Evolutionary conservation across 1,284 basidiomycete species (phyloP).

Genomic region (Marasmius oreades): DNA sequence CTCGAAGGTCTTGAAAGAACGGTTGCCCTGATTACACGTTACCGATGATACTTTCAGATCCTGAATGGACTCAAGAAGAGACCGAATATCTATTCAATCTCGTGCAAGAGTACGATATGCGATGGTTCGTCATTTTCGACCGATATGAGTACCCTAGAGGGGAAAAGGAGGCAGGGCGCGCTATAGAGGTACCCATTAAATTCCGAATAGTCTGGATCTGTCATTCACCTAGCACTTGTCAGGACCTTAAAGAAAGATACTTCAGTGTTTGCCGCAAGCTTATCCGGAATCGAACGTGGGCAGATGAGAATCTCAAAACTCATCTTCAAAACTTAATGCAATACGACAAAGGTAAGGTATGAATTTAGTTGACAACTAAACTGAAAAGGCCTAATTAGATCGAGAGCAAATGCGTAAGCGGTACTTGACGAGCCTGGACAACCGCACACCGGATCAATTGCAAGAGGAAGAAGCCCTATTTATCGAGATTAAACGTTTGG

Average conservation of each 20-base stretch:
- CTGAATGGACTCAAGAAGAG: conserved; percentile 91
- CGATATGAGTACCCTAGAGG: conserved; percentile 76
- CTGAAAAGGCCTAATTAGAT: conserved; percentile 42
- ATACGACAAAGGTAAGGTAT: conserved; percentile 75
- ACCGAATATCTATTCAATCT: conserved; percentile 91
- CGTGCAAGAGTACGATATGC: conserved; percentile 79
- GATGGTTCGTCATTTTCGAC: conserved; percentile 91
- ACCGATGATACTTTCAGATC: conserved; percentile 43
- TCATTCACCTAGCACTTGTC: conserved; percentile 4
- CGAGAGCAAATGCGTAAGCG: conserved; percentile 89
- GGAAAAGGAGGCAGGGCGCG: conserved; percentile 34
- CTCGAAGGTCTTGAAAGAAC: conserved; percentile 55
- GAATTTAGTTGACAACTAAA: not conserved
- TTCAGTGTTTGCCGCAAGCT: conserved; percentile 91
- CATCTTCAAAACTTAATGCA: conserved; percentile 68
- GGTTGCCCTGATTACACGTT: not conserved
- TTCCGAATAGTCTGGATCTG: not conserved
- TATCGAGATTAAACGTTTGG: conserved; percentile 89
- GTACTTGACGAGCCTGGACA: conserved; percentile 84
- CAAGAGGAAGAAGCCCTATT: conserved; percentile 96
- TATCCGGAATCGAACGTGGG: conserved; percentile 79
- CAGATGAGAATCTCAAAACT: conserved; percentile 69
- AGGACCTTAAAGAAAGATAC: conserved; percentile 96
- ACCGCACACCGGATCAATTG: conserved; percentile 84
- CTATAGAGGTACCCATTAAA: conserved; percentile 57